Evolutionary conservation across 495 filamentous ascomycete genomes (phyloP), one percentile per base, ranked within the genome.

Genomic region (Tuber aestivum): DNA sequence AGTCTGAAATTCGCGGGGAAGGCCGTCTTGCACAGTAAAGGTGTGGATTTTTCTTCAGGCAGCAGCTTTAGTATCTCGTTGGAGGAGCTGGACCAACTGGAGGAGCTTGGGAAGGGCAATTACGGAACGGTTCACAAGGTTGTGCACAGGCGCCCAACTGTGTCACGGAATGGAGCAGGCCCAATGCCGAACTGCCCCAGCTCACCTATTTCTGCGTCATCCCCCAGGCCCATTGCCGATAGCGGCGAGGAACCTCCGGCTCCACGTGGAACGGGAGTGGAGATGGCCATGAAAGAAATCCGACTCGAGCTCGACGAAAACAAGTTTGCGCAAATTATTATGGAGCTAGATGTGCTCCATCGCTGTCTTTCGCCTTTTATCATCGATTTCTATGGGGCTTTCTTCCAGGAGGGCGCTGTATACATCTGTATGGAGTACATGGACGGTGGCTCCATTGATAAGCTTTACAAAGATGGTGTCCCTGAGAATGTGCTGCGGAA

Each of bases 211-310:
- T 41, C 81, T 45, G 68, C 80, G 1, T 80, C 83, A 27, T 32
- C 56, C 12, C 0, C 56, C 32, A 74, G n/a, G 9, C 79, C 78
- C 8, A 74, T 77, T 44, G 44, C 69, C 69, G 56, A 74, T 3
- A 77, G 75, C n/a, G 56, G 27, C 56, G 56, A 65, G 56, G 56
- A 65, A 35, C 74, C 82, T 7, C 72, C 83, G 8, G 56, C 14
- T 7, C 84, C 85, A 44, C 84, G 85, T 41, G 84, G 87, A 20
- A 89, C 90, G 0, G 94, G 94, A 6, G 87, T 92, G 41, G 86
- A 96, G 78, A 99, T 99, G 95, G 95, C 95, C 21, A 98, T 99
- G 95, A 98, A 99, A 82, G 95, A 99, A 84, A 96, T 98, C 75
- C 89, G 95, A n/a, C 86, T 99, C 38, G 95, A 99, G 83, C 86